Evolutionary conservation across 805 yeast species (phyloP), one percentile per base, ranked within the genome.

Genomic region (Wickerhamiella slavikovae): DNA sequence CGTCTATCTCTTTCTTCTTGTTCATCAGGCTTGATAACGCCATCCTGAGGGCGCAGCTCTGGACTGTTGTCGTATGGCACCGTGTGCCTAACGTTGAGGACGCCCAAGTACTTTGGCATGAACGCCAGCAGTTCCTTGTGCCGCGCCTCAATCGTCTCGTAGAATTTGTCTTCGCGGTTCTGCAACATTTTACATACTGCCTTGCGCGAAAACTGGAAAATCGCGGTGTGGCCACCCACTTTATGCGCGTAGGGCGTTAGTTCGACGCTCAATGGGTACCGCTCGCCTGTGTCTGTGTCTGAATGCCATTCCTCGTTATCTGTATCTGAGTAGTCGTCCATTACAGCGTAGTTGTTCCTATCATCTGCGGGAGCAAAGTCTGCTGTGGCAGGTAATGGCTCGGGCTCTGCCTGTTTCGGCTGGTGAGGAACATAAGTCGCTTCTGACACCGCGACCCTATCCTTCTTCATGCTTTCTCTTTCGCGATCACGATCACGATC

Each of bases 171-270:
- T 46, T 89, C 99, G 33, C 93, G 62, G 43, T 78, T 80, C 35
- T 82, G 79, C 35, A 91, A 58, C 1, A 89, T 89, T 51, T 89
- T 89, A 51, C 96, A 89, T 12, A 89, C 93, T 0, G 95, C 96
- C 34, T 78, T 61, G 40, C 71, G 77, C 4, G 92, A 75, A 47
- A 89, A 89, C 38, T 85, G 66, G 55, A 85, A 89, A 21, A 89
- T 82, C 1, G 95, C 95, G 0, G 95, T 85, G 48, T 89, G 99
- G 1, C 99, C 99, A 5, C 99, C 99, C 15, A 89, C 96, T 46
- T 78, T 82, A 47, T 89, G 82, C 32, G 73, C 71, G 53, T 83
- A 85, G 2, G 96, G 96, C 31, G 78, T 68, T 34, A 85, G 54
- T 48, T 85, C 95, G 1, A 83, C 93, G 1, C 93, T 77, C 18